Conservation (phyloP, 768 basidiomycete genomes). For the Chalciporus pseudorubinellus region DNA sequence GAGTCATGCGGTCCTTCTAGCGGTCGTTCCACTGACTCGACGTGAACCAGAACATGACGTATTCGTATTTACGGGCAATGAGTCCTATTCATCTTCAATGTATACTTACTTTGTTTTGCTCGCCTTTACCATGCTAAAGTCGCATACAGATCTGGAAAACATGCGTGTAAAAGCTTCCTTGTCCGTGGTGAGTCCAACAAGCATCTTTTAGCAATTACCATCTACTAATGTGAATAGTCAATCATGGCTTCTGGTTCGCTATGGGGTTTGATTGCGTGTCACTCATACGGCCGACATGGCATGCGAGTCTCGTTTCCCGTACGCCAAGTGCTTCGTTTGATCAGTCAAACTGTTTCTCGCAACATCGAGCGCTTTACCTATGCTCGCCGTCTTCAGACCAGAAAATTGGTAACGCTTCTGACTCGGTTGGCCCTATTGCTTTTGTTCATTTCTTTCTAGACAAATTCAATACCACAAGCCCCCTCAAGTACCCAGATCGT, state of each 20-base stretch:
- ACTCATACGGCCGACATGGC: slow-evolving; percentile 73
- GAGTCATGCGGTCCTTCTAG: slow-evolving; percentile 28
- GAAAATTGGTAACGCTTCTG: slow-evolving; percentile 59
- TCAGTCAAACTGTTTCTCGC: slow-evolving; percentile 76
- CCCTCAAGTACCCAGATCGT: slow-evolving; percentile 72
- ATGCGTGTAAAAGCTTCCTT: slow-evolving; percentile 84
- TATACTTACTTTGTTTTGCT: slow-evolving; percentile 28
- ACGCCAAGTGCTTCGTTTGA: slow-evolving; percentile 74
- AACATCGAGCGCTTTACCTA: slow-evolving; percentile 80
- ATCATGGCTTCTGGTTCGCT: slow-evolving; percentile 76
- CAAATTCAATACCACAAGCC: slow-evolving; percentile 67
- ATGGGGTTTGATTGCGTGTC: slow-evolving; percentile 80
- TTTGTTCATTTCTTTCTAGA: slow-evolving; percentile 36
- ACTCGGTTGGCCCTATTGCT: no score
- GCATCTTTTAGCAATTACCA: not conserved
- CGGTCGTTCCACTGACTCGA: not conserved
- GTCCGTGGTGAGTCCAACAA: slow-evolving; percentile 60
- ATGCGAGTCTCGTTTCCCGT: slow-evolving; percentile 86
- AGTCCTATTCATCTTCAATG: slow-evolving; percentile 83
- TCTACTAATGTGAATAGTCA: slow-evolving; percentile 42
- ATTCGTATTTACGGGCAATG: slow-evolving; percentile 84
- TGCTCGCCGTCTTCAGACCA: slow-evolving; percentile 67
- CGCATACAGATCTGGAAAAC: slow-evolving; percentile 58
- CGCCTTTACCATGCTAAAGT: slow-evolving; percentile 1
- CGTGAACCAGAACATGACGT: slow-evolving; percentile 66